Percentiles rank a stretch among this genome's conserved stretches.
phyloP scores from a whole-genome alignment of 2,329 filamentous ascomycete genomes.

The Mycosphaerella sp. region DNA sequence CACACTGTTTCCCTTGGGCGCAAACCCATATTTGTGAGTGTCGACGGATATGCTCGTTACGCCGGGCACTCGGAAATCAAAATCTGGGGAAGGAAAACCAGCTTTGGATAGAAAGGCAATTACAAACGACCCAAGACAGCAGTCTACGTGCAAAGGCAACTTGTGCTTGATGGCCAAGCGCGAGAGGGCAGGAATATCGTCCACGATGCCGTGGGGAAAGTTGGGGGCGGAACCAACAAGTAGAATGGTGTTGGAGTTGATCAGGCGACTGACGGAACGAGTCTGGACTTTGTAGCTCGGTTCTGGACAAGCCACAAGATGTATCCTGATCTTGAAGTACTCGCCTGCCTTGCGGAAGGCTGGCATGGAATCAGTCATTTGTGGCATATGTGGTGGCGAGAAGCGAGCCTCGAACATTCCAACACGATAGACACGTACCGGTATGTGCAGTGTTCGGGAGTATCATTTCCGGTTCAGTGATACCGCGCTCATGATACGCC shows the following conservation, averaged over 20 bases:
- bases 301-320: conserved; percentile 79
- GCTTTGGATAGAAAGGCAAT: conserved; percentile 86
- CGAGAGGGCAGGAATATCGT: conserved; percentile 82
- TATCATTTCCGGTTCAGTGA: conserved; percentile 96
- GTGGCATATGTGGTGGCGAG: too few relatives aligned
- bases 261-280: conserved; percentile 68
- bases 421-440: too few relatives aligned
- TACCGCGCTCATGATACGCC: conserved; percentile 73
- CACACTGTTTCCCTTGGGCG: conserved; percentile 93
- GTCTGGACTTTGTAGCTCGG: conserved; percentile 81
- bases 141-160: conserved; percentile 90
- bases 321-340: conserved; percentile 95
- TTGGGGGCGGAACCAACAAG: conserved; percentile 94
- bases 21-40: conserved; percentile 98
- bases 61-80: conserved; percentile 90
- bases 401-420: too few relatives aligned
- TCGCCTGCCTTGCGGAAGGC: conserved; percentile 92
- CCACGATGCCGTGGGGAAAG: conserved; percentile 97
- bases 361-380: too few relatives aligned
- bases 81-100: conserved; percentile 82
- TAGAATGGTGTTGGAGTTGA: conserved; percentile 90
- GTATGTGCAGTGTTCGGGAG: conserved; percentile 91
- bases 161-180: conserved; percentile 72
- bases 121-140: conserved; percentile 93
- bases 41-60: conserved; percentile 95